Evolutionary conservation across 2,329 filamentous ascomycete genomes (phyloP).

Genomic region (Pleomassaria siparia): DNA sequence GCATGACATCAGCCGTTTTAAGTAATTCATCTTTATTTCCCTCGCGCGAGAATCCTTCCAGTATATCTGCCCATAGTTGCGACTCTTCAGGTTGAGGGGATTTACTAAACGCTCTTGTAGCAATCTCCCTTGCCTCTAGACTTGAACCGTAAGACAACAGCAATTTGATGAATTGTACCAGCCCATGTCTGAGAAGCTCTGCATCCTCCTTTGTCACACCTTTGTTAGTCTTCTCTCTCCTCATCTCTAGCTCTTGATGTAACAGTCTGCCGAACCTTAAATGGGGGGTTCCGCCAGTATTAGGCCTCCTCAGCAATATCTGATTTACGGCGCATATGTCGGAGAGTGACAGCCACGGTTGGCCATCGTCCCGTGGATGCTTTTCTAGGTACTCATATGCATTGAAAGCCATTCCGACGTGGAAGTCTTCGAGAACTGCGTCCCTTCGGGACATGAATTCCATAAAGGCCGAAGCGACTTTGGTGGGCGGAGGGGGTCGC

Average conservation of each 20-base stretch:
- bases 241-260: conserved; percentile 25
- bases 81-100: conserved; percentile 9
- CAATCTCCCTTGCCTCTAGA: conserved; percentile 28
- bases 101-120: conserved; percentile 8
- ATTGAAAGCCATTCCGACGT: conserved; percentile 58
- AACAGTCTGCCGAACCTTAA: conserved; percentile 44
- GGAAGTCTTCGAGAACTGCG: conserved; percentile 28
- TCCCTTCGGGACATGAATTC: conserved; percentile 31
- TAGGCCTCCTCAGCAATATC: conserved; percentile 37
- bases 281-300: conserved; percentile 43
- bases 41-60: conserved; percentile 65
- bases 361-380: conserved; percentile 21
- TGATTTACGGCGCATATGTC: conserved; percentile 45
- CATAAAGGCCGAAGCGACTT: conserved; percentile 53
- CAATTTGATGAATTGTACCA: conserved; percentile 13
- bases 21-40: conserved; percentile 60
- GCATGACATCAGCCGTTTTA: conserved; percentile 56
- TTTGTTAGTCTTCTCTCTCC: conserved; percentile 3
- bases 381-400: conserved; percentile 64
- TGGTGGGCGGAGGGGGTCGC: conserved; percentile 63
- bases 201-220: neutral
- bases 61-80: conserved; percentile 43
- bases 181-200: neutral
- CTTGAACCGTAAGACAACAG: conserved; percentile 28
- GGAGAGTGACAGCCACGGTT: conserved; percentile 42